Base-by-base conservation (phyloP, 345 rosid genomes). In the Durio zibethinus region DNA sequence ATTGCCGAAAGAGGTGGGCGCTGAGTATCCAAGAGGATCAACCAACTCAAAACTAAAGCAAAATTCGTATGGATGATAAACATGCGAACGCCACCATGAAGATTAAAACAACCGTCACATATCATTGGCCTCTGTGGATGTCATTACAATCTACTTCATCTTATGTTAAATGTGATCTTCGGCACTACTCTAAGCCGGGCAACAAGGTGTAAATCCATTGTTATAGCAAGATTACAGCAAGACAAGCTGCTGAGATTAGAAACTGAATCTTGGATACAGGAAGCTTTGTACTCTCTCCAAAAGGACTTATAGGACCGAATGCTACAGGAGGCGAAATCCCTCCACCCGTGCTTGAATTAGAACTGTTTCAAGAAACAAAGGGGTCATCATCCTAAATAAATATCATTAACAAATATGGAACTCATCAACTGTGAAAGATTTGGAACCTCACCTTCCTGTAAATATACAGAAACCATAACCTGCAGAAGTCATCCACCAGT, bases 381-480 rank as follows among this genome's bases (percentile, higher is more conserved):
- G 11, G 4, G 25, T 31, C 54, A 73, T 65, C 21, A 77, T 20
- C 50, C 23, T 7, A 40, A 66, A 73, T 31, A 47, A 75, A 27
- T 14, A 29, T 35, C 11, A 62, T 11, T 52, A 35, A n/a, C n/a
- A n/a, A n/a, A 35, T 33, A 21, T 10, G 15, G 25, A 76, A 18
- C 47, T 33, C 0, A 52, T 53, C 0, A 21, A 75, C 16, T 27
- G 69, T 27, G 69, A 76, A 11, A 33, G 50, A 16, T 36, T 75
- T 8, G 8, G 53, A 75, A 73, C 47, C 84, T 87, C 83, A 94
- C 98, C 98, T 94, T 86, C 98, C 97, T 0, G 93, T 81, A 79
- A 84, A 94, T 36, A 72, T 74, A 76, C 98, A 94, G 68, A 91
- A 80, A 73, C 88, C 89, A 80, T 87, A 71, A 85, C 98, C 98